Conservation (phyloP, 2,329 filamentous ascomycete genomes). For the Chaetomium sp. region DNA sequence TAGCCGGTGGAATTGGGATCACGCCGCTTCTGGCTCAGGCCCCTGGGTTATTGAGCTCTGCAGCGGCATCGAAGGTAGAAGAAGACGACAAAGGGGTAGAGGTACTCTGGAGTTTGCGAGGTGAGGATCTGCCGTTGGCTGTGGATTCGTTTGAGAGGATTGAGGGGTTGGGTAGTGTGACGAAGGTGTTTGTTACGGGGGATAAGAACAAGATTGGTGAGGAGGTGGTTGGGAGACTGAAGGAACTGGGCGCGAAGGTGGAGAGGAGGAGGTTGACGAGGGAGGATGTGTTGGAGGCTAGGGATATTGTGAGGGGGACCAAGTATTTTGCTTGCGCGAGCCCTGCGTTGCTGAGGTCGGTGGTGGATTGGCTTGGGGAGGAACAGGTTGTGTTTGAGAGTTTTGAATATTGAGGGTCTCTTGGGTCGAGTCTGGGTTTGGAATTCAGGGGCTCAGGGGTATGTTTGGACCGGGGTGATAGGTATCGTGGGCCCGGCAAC, state of each 20-base stretch:
- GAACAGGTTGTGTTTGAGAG: constrained; percentile 53
- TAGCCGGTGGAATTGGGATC: constrained; percentile 77
- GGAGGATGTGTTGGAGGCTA: constrained; percentile 36
- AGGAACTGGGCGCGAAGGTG: constrained; percentile 31
- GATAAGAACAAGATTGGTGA: constrained; percentile 27
- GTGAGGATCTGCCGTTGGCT: constrained; percentile 57
- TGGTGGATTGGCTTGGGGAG: constrained; percentile 47
- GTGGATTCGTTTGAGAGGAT: constrained; percentile 50
- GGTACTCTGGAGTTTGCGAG: constrained; percentile 63
- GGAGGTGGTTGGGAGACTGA: constrained; percentile 30
- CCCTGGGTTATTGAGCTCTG: constrained; percentile 35
- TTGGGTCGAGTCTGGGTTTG: background rate
- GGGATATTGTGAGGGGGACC: constrained; percentile 30
- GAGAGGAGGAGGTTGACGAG: constrained; percentile 33
- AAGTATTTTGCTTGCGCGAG: constrained; percentile 49
- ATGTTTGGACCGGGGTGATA: background rate
- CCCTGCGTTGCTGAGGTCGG: constrained; percentile 33
- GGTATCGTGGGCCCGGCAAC: background rate
- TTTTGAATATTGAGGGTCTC: constrained; percentile 46
- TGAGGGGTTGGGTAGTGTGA: constrained; percentile 43
- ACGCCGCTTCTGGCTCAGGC: constrained; percentile 72
- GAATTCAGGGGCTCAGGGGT: background rate
- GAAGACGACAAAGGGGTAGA: constrained; percentile 31
- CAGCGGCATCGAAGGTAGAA: background rate
- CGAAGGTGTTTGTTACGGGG: constrained; percentile 59